Percentiles rank a stretch among this genome's conserved stretches.
Conservation (phyloP, 345 rosid species). For the Moringa oleifera region DNA sequence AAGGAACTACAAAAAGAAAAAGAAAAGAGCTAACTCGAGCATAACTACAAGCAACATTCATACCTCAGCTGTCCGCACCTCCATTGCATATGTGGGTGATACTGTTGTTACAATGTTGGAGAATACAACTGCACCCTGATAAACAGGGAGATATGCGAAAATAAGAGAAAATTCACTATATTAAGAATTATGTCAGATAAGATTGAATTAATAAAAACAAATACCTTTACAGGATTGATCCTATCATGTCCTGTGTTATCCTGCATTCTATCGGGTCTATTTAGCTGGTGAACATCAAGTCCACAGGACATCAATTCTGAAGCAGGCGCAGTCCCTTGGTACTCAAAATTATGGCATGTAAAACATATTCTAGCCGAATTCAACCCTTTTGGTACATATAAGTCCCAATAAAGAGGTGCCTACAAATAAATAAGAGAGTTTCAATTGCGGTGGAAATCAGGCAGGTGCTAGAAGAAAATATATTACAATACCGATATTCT, state of each 20-base stretch:
- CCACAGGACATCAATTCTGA: slow-evolving; percentile 89
- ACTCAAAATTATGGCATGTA: slow-evolving; percentile 98
- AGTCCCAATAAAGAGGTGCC: slow-evolving; percentile 97
- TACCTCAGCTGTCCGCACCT: slow-evolving; percentile 93
- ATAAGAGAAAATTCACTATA: slow-evolving; percentile 4
- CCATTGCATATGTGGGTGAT: slow-evolving; percentile 94
- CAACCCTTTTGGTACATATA: slow-evolving; percentile 87
- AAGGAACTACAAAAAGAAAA: background rate
- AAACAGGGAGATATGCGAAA: slow-evolving; percentile 11
- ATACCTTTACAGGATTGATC: slow-evolving; percentile 86
- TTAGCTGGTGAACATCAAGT: slow-evolving; percentile 73
- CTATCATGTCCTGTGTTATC: slow-evolving; percentile 71
- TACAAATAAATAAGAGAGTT: slow-evolving; percentile 16
- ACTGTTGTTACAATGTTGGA: slow-evolving; percentile 97
- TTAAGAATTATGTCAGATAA: background rate
- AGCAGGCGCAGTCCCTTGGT: slow-evolving; percentile 90
- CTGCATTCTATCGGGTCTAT: slow-evolving; percentile 98
- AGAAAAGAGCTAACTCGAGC: background rate
- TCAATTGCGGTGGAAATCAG: slow-evolving; percentile 2
- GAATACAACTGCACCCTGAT: slow-evolving; percentile 92
- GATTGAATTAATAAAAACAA: slow-evolving; percentile 5
- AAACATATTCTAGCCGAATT: slow-evolving; percentile 95
- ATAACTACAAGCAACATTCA: slow-evolving; percentile 3
- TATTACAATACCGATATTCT: background rate
- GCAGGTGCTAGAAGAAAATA: slow-evolving; percentile 7